Conservation (phyloP, 2,329 filamentous ascomycete species). For the Phaeophleospora eucalypticola region DNA sequence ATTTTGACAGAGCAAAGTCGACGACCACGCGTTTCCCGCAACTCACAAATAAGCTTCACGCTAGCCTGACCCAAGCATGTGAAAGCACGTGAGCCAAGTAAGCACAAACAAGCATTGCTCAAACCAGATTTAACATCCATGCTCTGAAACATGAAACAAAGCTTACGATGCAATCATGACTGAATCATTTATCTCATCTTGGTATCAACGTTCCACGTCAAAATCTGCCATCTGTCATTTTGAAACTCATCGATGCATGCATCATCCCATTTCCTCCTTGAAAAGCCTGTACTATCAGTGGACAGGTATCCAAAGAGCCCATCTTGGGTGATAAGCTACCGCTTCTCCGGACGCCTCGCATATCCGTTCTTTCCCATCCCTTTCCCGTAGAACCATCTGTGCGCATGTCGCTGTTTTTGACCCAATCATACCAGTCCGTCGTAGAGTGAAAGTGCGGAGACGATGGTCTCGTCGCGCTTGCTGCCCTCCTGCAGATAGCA, state of each 20-base stretch:
- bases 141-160: background rate
- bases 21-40: too few species aligned
- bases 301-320: background rate
- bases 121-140: background rate
- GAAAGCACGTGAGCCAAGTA: too few species aligned
- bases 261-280: too few species aligned
- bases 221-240: background rate
- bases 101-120: background rate
- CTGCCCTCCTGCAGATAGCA: conserved; percentile 64
- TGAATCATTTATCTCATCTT: too few species aligned
- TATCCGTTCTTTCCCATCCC: background rate
- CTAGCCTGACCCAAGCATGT: background rate
- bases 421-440: conserved; percentile 70
- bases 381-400: background rate
- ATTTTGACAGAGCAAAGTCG: too few species aligned
- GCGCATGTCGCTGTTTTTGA: background rate
- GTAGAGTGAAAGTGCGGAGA: conserved; percentile 92
- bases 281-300: too few species aligned
- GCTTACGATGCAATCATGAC: background rate
- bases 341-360: background rate
- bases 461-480: conserved; percentile 98
- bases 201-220: background rate
- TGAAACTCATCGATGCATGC: too few species aligned
- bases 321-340: background rate
- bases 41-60: background rate